Base-by-base conservation (phyloP, 129 eudicot species). In the Flaveria sonorensis region DNA sequence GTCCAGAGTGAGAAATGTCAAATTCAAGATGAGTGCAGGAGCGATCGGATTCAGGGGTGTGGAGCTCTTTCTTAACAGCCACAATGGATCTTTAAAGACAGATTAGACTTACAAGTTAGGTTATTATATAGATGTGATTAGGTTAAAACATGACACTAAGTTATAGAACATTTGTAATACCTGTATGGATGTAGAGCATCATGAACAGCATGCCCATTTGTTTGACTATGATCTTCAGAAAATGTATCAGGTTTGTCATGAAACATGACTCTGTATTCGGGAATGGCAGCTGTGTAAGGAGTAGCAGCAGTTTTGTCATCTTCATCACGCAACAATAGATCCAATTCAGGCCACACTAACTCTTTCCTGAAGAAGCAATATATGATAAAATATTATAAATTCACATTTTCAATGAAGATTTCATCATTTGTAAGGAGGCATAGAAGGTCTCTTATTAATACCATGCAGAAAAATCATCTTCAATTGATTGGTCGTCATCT, bases 21-120 rank as follows among this genome's bases (percentile, higher is more conserved):
- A 94, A 94, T 82, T 94, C 98, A 86, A 94, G 77, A 86, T 94
- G 98, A 42, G 93, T 91, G 90, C 98, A 94, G 43, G 98, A 94
- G 50, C 98, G 98, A 73, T 94, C 98, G 15, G 98, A 94, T 78
- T 85, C 92, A n/a, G 96, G 87, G 40, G 90, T 82, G 78, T 94
- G 98, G 70, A 94, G 98, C 86, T 94, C 98, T 81, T 76, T 89
- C 85, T 79, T 94, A 69, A 94, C 84, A 79, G 97, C 93, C 82
- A 94, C 98, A 71, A 86, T 83, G 45, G 87, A 83, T 77, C 96
- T 93, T 16, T 79, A 87, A 40, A 24, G 7, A 81, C 72, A 68
- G 11, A 23, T 15, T 14, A 16, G 21, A 67, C 6, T 51, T 16
- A 62, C 15, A 51, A 28, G 84, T 76, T 16, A 79, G 83, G 68